These are phyloP conservation scores for Chalciporus piperatus DNA, from an alignment of 768 basidiomycete genomes.

Conservation along the genomic window DNA sequence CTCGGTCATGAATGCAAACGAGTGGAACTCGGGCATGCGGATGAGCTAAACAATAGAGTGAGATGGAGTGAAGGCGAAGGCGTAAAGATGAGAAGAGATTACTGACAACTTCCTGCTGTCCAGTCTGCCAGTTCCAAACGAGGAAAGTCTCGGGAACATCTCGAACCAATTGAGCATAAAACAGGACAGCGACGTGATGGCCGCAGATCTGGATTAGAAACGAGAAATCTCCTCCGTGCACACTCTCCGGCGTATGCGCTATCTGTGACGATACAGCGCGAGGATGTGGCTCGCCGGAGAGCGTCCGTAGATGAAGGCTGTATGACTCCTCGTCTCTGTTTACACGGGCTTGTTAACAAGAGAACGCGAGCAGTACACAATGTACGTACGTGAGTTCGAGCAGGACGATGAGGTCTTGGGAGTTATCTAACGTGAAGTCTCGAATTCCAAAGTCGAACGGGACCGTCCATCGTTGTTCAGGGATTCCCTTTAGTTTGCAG, in stretches of 20 bases:
- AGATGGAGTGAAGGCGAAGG: neutral
- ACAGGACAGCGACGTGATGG: conserved; percentile 29
- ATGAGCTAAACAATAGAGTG: conserved; percentile 18
- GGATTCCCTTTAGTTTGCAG: conserved; percentile 28
- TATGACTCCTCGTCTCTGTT: conserved; percentile 18
- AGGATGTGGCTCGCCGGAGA: conserved; percentile 30
- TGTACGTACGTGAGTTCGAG: conserved; percentile 23
- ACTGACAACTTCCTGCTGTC: conserved; percentile 29
- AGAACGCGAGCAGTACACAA: neutral
- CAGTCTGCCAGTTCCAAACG: conserved; percentile 37
- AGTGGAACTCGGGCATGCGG: conserved; percentile 19
- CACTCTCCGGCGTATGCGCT: conserved; percentile 2
- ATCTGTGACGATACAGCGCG: conserved; percentile 13
- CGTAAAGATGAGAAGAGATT: neutral
- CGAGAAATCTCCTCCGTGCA: conserved; percentile 4
- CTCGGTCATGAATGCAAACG: conserved; percentile 36
- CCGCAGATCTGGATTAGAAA: conserved; percentile 35
- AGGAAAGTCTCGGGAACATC: conserved; percentile 15
- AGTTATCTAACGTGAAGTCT: conserved; percentile 38
- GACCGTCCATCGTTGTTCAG: conserved; percentile 26
- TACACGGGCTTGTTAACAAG: neutral
- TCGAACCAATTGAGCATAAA: conserved; percentile 9
- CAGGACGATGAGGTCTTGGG: conserved; percentile 34
- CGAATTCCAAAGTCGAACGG: conserved; percentile 26
- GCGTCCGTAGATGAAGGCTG: conserved; percentile 30